Percentiles rank a stretch among this genome's conserved stretches.
Evolutionary conservation across 495 filamentous ascomycete species (phyloP).

Genomic region (Aspergillus asperescens): DNA sequence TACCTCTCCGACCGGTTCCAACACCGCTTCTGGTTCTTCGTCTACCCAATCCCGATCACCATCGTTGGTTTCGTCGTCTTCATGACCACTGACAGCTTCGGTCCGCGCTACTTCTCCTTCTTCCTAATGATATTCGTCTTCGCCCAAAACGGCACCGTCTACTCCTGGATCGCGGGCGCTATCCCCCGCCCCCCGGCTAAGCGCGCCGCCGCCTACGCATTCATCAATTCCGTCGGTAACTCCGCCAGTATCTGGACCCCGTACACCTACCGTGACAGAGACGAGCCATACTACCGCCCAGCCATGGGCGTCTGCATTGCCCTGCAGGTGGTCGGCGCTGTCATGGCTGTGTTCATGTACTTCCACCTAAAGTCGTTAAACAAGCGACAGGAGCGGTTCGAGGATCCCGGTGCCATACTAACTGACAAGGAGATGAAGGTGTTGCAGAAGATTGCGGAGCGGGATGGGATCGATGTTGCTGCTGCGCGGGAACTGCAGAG

Average conservation of each 20-base stretch:
- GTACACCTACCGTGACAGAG: conserved; percentile 41
- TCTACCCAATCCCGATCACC: conserved; percentile 47
- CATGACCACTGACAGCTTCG: conserved; percentile 44
- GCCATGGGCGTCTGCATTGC: conserved; percentile 47
- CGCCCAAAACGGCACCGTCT: conserved; percentile 48
- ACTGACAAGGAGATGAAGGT: conserved; percentile 37
- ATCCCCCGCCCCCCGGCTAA: conserved; percentile 51
- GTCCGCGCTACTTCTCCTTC: conserved; percentile 48
- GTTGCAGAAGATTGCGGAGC: conserved; percentile 43
- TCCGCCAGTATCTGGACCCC: conserved; percentile 52
- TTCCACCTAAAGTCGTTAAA: conserved; percentile 41
- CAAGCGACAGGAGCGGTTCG: conserved; percentile 41
- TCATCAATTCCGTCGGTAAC: conserved; percentile 52
- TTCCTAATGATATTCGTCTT: conserved; percentile 54
- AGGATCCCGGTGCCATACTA: conserved; percentile 38
- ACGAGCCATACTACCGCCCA: conserved; percentile 37
- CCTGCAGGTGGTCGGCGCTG: conserved; percentile 36
- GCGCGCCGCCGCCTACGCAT: conserved; percentile 50
- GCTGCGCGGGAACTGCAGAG: conserved; percentile 42
- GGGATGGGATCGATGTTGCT: conserved; percentile 45
- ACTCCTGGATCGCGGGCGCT: conserved; percentile 51
- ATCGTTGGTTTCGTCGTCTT: conserved; percentile 49
- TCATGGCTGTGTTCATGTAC: conserved; percentile 38
- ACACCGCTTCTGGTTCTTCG: conserved; percentile 49
- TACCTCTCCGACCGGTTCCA: conserved; percentile 41